Evolutionary conservation across 371 early-diverging fungal species (phyloP), one percentile per base, ranked within the genome.

Genomic region (Fennellomyces sp.): DNA sequence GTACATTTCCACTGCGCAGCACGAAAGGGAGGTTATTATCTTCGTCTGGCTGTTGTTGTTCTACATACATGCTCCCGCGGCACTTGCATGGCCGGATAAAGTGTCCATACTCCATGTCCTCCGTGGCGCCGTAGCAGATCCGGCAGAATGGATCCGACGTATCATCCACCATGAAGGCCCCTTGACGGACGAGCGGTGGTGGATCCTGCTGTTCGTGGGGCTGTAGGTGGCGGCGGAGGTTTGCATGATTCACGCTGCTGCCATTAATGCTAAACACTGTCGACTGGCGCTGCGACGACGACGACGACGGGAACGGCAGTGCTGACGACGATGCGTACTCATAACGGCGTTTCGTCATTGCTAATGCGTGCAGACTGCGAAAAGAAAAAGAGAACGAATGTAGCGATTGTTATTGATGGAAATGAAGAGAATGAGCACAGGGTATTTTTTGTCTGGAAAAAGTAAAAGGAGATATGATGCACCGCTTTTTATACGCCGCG

Each of bases 131-230:
- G 12, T 27, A 42, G 31, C 53, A 60, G 10, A 60, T 52, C 26
- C 38, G 26, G 29, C 25, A 21, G 12, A 27, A 10, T 17, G 23
- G 25, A 31, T 55, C 41, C 0, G 17, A 3, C 28, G 29, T 28
- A 17, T 38, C 30, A 42, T 41, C 56, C 1, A 11, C 8, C 12
- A 55, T 27, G 21, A 60, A 60, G 19, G 60, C 60, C 11, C 39
- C 42, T 45, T 60, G 60, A 13, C 60, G 38, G 19, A 19, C 25
- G 8, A 60, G 35, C 19, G 29, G 52, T n/a, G 60, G 60, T 28
- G 42, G 26, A 38, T 39, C 29, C 5, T 41, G 39, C 8, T 25
- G 23, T 55, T n/a, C 13, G 23, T 39, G 10, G 42, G 59, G 33
- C 7, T 29, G 27, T 3, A 50, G 49, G 23, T 58, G 58, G 10